These are phyloP conservation scores for Botrytis pseudocinerea DNA, from an alignment of 2,329 filamentous ascomycete species.

Conservation along the genomic window DNA sequence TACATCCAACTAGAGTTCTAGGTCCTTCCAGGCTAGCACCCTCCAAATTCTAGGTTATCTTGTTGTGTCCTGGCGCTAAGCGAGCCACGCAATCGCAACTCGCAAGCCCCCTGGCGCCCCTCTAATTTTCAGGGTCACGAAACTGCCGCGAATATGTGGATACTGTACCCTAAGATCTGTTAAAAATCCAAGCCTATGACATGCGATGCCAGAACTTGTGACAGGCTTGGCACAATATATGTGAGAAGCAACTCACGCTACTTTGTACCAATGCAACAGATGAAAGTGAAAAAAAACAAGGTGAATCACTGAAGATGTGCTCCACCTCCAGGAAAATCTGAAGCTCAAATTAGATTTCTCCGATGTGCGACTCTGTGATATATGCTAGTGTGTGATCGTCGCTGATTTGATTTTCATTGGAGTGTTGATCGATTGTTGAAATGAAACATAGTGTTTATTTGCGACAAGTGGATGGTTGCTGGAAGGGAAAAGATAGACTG, in stretches of 20 bases:
- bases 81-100: neutral
- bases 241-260: neutral
- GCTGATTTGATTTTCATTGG: neutral
- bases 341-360: neutral
- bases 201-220: neutral
- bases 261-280: neutral
- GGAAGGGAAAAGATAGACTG: neutral
- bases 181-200: neutral
- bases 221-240: neutral
- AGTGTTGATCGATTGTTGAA: neutral
- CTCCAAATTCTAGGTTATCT: neutral
- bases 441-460: neutral
- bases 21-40: neutral
- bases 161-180: neutral
- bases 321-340: neutral
- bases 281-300: neutral
- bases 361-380: neutral
- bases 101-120: neutral
- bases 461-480: neutral
- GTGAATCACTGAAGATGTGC: neutral
- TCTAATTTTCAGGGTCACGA: conserved; percentile 1
- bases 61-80: neutral
- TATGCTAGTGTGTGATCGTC: neutral
- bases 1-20: neutral
- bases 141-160: conserved; percentile 8